phyloP scores from a whole-genome alignment of 176 grass and related monocot species.

The Rhynchospora pubera region DNA sequence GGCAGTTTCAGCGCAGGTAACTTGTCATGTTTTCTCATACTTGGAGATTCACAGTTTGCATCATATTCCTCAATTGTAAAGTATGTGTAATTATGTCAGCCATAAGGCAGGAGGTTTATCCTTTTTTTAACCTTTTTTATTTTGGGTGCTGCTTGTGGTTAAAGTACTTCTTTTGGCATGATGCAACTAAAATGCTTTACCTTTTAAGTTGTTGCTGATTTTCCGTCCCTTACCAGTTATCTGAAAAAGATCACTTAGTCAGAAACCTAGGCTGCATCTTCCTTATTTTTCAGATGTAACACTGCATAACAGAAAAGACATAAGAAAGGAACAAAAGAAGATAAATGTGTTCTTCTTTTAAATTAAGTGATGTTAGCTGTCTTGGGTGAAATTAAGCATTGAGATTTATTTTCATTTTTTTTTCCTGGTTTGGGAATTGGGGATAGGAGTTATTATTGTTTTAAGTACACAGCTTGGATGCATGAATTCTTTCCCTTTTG shows the following conservation, averaged over 20 bases:
- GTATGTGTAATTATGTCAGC: background rate
- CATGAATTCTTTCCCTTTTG: background rate
- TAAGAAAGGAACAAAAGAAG: background rate
- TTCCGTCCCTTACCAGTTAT: background rate
- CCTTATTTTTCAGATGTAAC: background rate
- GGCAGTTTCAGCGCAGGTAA: conserved; percentile 65
- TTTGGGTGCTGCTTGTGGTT: background rate
- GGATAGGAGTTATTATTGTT: background rate
- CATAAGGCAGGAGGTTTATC: background rate
- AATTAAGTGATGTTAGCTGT: background rate
- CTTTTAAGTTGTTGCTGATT: background rate
- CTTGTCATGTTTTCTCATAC: background rate
- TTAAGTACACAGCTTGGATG: background rate
- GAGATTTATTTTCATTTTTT: background rate
- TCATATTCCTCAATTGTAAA: background rate
- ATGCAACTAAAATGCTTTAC: background rate
- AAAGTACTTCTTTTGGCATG: background rate
- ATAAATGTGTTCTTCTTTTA: background rate
- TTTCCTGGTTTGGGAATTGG: background rate
- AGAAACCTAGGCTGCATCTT: background rate
- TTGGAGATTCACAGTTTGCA: background rate
- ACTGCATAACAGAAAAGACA: background rate
- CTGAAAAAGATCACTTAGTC: background rate
- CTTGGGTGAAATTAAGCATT: background rate
- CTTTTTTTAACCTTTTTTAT: background rate